A percentile compares a stretch with the other conserved stretches of the same genome.
phyloP scores from a whole-genome alignment of 2,329 filamentous ascomycete genomes.

The Colletotrichum sojae region DNA sequence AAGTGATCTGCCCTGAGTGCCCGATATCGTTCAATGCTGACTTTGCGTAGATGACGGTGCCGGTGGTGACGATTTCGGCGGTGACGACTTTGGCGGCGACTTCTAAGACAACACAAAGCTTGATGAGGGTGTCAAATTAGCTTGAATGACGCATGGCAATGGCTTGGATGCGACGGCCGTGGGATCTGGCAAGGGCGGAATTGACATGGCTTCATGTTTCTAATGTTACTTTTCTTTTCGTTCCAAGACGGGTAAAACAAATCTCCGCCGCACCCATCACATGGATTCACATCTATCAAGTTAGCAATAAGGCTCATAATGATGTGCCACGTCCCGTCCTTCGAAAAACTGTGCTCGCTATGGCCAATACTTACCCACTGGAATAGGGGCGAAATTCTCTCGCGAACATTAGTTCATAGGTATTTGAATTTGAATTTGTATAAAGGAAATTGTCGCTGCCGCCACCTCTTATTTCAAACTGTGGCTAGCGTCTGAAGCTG shows the following conservation, averaged over 20 bases:
- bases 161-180: neutral
- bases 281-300: neutral
- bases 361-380: neutral
- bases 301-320: neutral
- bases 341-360: neutral
- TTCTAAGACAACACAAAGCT: constrained; percentile 49
- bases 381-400: too few relatives aligned
- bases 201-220: constrained; percentile 15
- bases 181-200: neutral
- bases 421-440: constrained; percentile 18
- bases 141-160: neutral
- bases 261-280: neutral
- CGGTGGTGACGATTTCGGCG: constrained; percentile 37
- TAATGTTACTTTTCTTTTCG: neutral
- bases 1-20: constrained; percentile 42
- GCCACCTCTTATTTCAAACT: neutral
- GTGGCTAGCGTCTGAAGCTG: neutral
- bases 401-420: neutral
- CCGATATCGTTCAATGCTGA: constrained; percentile 37
- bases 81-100: constrained; percentile 53
- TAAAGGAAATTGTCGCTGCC: constrained; percentile 7
- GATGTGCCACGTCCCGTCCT: neutral
- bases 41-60: constrained; percentile 33
- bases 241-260: neutral
- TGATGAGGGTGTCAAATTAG: neutral